Conservation (phyloP, 495 filamentous ascomycete species). For the Penicillium bialowiezense region DNA sequence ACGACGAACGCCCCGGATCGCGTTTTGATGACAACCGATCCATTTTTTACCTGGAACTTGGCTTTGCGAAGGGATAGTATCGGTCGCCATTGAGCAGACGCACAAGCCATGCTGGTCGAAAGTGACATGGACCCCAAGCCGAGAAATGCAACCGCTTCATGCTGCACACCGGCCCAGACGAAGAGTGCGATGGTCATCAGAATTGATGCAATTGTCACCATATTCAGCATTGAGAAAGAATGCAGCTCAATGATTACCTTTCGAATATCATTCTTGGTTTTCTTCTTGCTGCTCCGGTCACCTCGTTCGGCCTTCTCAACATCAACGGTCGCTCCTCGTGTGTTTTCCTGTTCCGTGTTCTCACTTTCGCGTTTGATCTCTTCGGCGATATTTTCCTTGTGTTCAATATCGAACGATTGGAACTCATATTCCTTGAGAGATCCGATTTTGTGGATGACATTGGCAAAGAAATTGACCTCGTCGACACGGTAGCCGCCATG, state of each 20-base stretch:
- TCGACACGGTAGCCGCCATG: conserved; percentile 52
- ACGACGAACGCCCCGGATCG: conserved; percentile 60
- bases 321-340: no score
- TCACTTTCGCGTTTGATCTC: no score
- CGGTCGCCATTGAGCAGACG: conserved; percentile 44
- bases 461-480: conserved; percentile 59
- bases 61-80: conserved; percentile 46
- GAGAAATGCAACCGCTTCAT: conserved; percentile 47
- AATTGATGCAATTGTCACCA: conserved; percentile 49
- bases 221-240: conserved; percentile 46
- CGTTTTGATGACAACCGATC: conserved; percentile 60
- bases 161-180: conserved; percentile 38
- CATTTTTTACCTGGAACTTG: conserved; percentile 48
- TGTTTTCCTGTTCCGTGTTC: background rate
- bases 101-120: conserved; percentile 15
- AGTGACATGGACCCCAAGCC: conserved; percentile 20
- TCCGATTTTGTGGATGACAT: conserved; percentile 56
- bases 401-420: conserved; percentile 6
- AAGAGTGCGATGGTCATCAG: conserved; percentile 45
- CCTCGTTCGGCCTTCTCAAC: background rate
- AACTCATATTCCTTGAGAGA: conserved; percentile 28
- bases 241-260: conserved; percentile 42
- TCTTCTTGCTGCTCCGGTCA: no score
- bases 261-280: no score
- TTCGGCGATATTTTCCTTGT: conserved; percentile 4